phyloP scores from a whole-genome alignment of 2,329 filamentous ascomycete genomes.

The Myotisia sp. region DNA sequence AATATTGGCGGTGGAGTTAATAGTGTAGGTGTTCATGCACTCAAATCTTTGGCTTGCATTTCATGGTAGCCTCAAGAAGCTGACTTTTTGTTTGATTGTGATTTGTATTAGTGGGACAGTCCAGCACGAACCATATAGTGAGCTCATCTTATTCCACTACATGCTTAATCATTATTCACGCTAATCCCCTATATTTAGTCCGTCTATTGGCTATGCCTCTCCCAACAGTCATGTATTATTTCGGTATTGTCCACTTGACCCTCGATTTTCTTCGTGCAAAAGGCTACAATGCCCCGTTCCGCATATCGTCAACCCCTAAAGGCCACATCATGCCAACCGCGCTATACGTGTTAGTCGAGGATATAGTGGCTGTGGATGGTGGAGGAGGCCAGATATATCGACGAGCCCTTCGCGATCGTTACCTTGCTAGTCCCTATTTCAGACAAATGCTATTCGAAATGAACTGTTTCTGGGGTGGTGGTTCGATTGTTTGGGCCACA shows the following conservation, averaged over 20 bases:
- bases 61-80: background rate
- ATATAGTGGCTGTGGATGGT: slow-evolving; percentile 53
- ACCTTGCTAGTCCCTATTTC: slow-evolving; percentile 41
- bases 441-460: slow-evolving; percentile 40
- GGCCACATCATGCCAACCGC: slow-evolving; percentile 45
- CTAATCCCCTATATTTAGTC: slow-evolving; percentile 31
- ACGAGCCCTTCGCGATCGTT: slow-evolving; percentile 37
- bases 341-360: slow-evolving; percentile 52
- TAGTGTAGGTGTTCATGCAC: slow-evolving; percentile 22
- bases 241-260: slow-evolving; percentile 28
- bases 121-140: slow-evolving; percentile 27
- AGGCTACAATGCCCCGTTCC: slow-evolving; percentile 42
- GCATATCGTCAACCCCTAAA: slow-evolving; percentile 49
- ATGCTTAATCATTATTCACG: slow-evolving; percentile 26
- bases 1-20: slow-evolving; percentile 29
- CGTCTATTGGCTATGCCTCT: slow-evolving; percentile 32
- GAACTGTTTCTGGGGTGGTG: slow-evolving; percentile 45
- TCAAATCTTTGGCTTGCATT: background rate
- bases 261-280: slow-evolving; percentile 29
- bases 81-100: background rate
- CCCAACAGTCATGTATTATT: slow-evolving; percentile 34
- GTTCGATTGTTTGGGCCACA: slow-evolving; percentile 34
- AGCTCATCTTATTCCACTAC: slow-evolving; percentile 7
- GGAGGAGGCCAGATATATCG: slow-evolving; percentile 43
- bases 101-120: slow-evolving; percentile 25